Evolutionary conservation across 345 rosid genomes (phyloP), one percentile per base, ranked within the genome.

Genomic region (Salix koriyanagi): DNA sequence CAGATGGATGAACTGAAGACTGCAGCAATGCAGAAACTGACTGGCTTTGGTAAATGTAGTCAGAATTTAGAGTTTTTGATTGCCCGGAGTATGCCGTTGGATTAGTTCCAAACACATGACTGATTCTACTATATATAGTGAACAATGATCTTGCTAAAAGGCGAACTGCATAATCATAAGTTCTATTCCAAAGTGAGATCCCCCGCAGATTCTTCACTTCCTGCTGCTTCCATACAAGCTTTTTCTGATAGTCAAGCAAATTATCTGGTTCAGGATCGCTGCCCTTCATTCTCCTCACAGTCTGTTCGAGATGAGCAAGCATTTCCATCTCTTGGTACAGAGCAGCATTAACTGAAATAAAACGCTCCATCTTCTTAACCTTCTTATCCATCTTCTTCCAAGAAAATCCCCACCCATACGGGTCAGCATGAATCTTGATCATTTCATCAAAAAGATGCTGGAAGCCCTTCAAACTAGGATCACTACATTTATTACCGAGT

Each of bases 301-400:
- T 89, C 83, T 93, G 99, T 71, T 92, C 94, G 56, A 88, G 86
- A 78, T 93, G 98, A 3, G 88, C 80, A 41, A 96, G 88, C 79
- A 89, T 79, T 86, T 96, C 99, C 90, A 92, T 93, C 89, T 92
- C 99, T 79, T 93, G 99, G 69, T 92, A 92, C 71, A 96, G 80
- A 72, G 82, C 87, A 6, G 90, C 93, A 75, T 96, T 96, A 16
- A 87, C 83, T 0, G 90, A 88, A 71, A 96, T 86, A 54, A 88
- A 93, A 23, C 85, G 91, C 76, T 93, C 94, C 94, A 96, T 93
- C 87, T 91, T 93, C 87, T 89, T 93, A 15, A 82, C 90, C 80
- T 93, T 93, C 58, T 77, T 85, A 68, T 91, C 98, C 99, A 96
- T 96, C 77, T 93, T 93, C 87, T 86, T 92, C 82, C 83, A 79